Evolutionary conservation across 2,329 filamentous ascomycete genomes (phyloP).

Genomic region (Aspergillus arachidicola): DNA sequence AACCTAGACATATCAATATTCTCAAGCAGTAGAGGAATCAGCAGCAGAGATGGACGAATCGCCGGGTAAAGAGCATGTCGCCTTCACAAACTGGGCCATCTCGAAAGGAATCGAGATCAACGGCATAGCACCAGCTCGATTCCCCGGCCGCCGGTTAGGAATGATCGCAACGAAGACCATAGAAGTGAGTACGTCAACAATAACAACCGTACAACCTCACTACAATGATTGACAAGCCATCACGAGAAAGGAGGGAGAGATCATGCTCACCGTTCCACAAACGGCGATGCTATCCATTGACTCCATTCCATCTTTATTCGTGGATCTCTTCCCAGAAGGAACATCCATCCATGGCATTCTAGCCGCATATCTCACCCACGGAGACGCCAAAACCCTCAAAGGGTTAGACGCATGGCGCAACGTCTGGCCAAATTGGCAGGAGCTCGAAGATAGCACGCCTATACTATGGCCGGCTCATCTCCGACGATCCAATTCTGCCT

Average conservation of each 20-base stretch:
- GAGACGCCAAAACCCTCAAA: slow-evolving; percentile 44
- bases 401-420: slow-evolving; percentile 63
- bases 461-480: slow-evolving; percentile 55
- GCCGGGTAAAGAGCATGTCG: slow-evolving; percentile 35
- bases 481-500: slow-evolving; percentile 38
- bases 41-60: slow-evolving; percentile 12
- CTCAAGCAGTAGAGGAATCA: slow-evolving; percentile 2
- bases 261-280: slow-evolving; percentile 66
- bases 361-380: slow-evolving; percentile 65
- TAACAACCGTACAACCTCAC: neutral
- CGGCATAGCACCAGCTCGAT: slow-evolving; percentile 64
- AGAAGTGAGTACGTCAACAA: slow-evolving; percentile 50
- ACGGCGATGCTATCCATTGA: slow-evolving; percentile 64
- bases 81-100: slow-evolving; percentile 68
- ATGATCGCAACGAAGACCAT: slow-evolving; percentile 69
- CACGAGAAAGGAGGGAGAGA: slow-evolving; percentile 53
- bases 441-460: slow-evolving; percentile 62
- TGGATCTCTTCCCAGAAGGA: slow-evolving; percentile 53
- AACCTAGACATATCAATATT: neutral
- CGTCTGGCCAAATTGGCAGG: slow-evolving; percentile 65
- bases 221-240: neutral
- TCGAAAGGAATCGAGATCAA: slow-evolving; percentile 66
- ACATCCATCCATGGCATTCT: slow-evolving; percentile 71
- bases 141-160: slow-evolving; percentile 76
- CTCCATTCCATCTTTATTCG: slow-evolving; percentile 58